Percentiles rank a stretch among this genome's conserved stretches.
phyloP scores from a whole-genome alignment of 108 stramenopile species.

The Nitzschia putrida region DNA sequence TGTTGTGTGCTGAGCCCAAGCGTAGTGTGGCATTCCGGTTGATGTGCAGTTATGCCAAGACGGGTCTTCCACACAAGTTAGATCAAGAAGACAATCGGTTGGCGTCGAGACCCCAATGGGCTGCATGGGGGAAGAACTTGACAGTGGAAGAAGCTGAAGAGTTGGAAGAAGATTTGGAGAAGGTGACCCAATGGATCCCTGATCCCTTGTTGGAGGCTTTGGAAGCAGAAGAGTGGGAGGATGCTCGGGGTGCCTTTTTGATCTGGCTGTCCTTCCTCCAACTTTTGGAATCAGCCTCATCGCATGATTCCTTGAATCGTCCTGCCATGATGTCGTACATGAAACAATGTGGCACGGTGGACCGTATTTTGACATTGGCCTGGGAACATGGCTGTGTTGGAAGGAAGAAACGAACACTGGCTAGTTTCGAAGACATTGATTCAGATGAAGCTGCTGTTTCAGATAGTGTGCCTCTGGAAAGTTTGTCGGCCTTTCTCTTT shows the following conservation, averaged over 20 bases:
- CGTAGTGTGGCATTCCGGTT: slow-evolving; percentile 56
- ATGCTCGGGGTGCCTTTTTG: slow-evolving; percentile 50
- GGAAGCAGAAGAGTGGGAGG: slow-evolving; percentile 40
- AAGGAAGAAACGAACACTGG: slow-evolving; percentile 21
- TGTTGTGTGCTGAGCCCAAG: slow-evolving; percentile 43
- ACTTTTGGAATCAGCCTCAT: slow-evolving; percentile 56
- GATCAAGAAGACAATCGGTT: not conserved
- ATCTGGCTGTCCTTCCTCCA: slow-evolving; percentile 62
- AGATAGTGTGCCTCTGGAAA: not conserved
- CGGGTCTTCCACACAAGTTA: slow-evolving; percentile 13
- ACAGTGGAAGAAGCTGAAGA: slow-evolving; percentile 67
- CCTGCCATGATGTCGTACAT: slow-evolving; percentile 63
- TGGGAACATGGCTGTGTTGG: slow-evolving; percentile 52
- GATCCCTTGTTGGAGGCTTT: slow-evolving; percentile 50
- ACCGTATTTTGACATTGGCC: slow-evolving; percentile 53
- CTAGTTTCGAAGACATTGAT: not conserved
- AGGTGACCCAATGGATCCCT: slow-evolving; percentile 64
- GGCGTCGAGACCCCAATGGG: slow-evolving; percentile 22
- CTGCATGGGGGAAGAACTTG: slow-evolving; percentile 54
- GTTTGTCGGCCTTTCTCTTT: slow-evolving; percentile 28
- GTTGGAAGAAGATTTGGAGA: slow-evolving; percentile 64
- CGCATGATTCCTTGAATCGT: slow-evolving; percentile 60
- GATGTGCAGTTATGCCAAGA: slow-evolving; percentile 42
- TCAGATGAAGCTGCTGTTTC: slow-evolving; percentile 9
- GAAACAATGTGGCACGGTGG: slow-evolving; percentile 40